Evolutionary conservation across 2,329 filamentous ascomycete genomes (phyloP), one percentile per base, ranked within the genome.

Genomic region (Exophiala sp.): DNA sequence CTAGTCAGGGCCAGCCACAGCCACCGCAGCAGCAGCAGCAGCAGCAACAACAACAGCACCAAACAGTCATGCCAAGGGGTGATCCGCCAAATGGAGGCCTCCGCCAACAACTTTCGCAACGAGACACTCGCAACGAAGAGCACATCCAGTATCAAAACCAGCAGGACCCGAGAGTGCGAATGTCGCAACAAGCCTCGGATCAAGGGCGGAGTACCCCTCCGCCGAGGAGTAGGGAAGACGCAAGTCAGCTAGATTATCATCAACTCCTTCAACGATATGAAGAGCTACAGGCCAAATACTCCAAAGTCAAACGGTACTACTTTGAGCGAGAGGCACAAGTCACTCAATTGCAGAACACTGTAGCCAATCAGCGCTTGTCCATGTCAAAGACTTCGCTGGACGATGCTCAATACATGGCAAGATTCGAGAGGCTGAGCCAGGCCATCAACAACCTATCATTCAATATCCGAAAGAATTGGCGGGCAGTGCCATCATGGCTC

Each of bases 261-360:
- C 64, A 70, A 58, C 68, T 73, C 57, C 62, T 70, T 18, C 64
- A 66, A 58, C 67, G 66, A 52, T 64, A 73, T 61, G 70, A 73
- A 60, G 71, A 70, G 62, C 62, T 75, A 24, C 71, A 93, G 64
- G 82, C 81, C 59, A 98, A 98, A 72, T 98, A 98, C 67, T 94
- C 94, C 67, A 95, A 96, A 65, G 91, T 98, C 50, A 98, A 98
- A 73, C 83, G 89, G 48, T 86, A 96, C 62, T 98, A 96, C 66
- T 97, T 97, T 67, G 93, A 97, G 58, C 85, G 95, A 61, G 86
- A 84, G 58, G 78, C 82, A 14, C 90, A 96, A 68, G 86, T 97
- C 19, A 91, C 96, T 67, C 86, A 93, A 62, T 77, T 98, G 14
- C 93, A 98, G 67, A 97, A 98, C 67, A 93, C 89, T n/a, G 80